These are phyloP conservation scores for Diplodia intermedia DNA, from an alignment of 2,329 filamentous ascomycete species.

Conservation along the genomic window DNA sequence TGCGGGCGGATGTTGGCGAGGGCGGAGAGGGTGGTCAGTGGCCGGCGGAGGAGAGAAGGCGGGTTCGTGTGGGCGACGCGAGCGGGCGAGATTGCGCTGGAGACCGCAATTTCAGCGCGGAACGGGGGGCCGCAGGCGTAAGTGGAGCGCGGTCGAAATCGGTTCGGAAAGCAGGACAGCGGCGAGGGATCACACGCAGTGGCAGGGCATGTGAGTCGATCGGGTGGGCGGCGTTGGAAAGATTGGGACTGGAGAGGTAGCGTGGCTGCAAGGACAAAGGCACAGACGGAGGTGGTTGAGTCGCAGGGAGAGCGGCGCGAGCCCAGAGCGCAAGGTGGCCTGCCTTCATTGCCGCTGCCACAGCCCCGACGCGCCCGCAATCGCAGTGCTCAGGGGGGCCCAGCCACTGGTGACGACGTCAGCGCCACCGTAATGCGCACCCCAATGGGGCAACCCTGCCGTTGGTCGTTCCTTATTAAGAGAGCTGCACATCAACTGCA, in stretches of 20 bases:
- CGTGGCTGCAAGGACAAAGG: conserved; percentile 29
- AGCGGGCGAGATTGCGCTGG: conserved; percentile 8
- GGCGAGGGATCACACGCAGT: conserved; percentile 2
- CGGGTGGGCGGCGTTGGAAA: background rate
- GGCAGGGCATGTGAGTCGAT: conserved; percentile 1
- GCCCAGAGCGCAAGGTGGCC: conserved; percentile 22
- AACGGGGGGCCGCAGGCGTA: conserved; percentile 12
- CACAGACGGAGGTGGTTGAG: conserved; percentile 27
- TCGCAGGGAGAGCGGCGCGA: conserved; percentile 25
- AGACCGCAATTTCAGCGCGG: conserved; percentile 23
- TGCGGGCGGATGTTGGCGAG: conserved; percentile 24
- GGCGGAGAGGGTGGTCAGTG: conserved; percentile 26
- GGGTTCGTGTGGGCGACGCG: background rate
- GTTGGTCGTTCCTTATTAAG: background rate
- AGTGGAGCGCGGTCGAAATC: background rate
- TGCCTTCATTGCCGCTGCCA: conserved; percentile 7
- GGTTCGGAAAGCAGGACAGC: background rate
- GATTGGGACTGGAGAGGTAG: conserved; percentile 10
- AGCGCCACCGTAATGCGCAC: background rate
- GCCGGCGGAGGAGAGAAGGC: conserved; percentile 17
- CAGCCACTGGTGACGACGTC: conserved; percentile 1
- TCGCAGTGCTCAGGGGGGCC: background rate
- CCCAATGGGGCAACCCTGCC: background rate
- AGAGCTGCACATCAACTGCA: background rate
- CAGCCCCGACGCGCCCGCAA: background rate